Conservation (phyloP, 306 rosid species). For the Vicia faba region DNA sequence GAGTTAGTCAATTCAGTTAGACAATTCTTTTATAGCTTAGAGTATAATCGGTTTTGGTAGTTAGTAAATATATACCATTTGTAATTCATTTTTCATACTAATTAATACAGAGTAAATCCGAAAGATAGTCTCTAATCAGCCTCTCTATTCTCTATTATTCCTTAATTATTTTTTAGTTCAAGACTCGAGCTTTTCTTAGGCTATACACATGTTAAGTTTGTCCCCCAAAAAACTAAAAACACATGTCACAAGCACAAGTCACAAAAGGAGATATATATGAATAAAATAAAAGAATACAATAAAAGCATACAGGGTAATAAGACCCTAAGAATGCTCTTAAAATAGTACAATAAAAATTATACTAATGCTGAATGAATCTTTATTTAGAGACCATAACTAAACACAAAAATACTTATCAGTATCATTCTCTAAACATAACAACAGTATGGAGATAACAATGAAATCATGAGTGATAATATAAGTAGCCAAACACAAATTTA, state of each 20-base stretch:
- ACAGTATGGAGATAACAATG: conserved; percentile 34
- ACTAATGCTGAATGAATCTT: conserved; percentile 30
- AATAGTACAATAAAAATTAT: conserved; percentile 31
- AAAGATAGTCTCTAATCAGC: too few relatives aligned
- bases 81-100: too few relatives aligned
- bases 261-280: neutral
- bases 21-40: too few relatives aligned
- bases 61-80: too few relatives aligned
- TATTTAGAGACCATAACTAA: conserved; percentile 12
- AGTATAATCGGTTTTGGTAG: too few relatives aligned
- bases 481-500: conserved; percentile 32
- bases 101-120: too few relatives aligned
- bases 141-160: too few relatives aligned
- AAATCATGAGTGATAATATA: conserved; percentile 35
- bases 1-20: too few relatives aligned
- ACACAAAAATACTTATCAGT: conserved; percentile 25
- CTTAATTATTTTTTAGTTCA: too few relatives aligned
- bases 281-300: conserved; percentile 39
- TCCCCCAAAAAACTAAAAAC: too few relatives aligned
- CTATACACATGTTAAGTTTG: too few relatives aligned
- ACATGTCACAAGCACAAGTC: neutral
- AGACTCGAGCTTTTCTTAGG: too few relatives aligned
- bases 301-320: conserved; percentile 30
- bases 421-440: conserved; percentile 21
- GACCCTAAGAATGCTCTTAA: conserved; percentile 17